Conservation (phyloP, 805 yeast species). For the Groenewaldozyma tartarivorans region DNA sequence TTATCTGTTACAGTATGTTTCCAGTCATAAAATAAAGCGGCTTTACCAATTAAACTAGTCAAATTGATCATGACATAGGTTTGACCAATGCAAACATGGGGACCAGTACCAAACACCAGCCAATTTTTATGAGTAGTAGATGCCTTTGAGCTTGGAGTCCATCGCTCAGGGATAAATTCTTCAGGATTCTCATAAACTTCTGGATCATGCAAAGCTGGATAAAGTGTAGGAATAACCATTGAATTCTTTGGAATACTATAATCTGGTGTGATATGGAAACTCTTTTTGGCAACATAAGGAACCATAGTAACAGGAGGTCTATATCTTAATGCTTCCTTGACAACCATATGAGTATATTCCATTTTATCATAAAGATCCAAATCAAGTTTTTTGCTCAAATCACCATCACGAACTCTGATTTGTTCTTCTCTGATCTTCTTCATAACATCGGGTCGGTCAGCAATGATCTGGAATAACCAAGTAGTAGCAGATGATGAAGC, state of each 20-base stretch:
- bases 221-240: constrained; percentile 91
- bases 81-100: constrained; percentile 94
- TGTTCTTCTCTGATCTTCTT: constrained; percentile 88
- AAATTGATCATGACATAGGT: constrained; percentile 86
- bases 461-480: constrained; percentile 94
- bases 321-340: constrained; percentile 83
- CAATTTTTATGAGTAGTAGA: constrained; percentile 76
- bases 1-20: constrained; percentile 72
- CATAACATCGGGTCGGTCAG: constrained; percentile 90
- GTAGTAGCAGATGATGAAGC: constrained; percentile 96
- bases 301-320: constrained; percentile 99
- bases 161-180: constrained; percentile 90
- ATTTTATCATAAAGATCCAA: constrained; percentile 74
- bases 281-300: constrained; percentile 85
- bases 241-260: constrained; percentile 95
- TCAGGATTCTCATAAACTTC: constrained; percentile 95
- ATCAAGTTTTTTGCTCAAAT: constrained; percentile 50
- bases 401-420: constrained; percentile 67
- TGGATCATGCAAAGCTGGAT: constrained; percentile 95
- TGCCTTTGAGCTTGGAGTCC: constrained; percentile 69
- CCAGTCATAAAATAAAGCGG: constrained; percentile 70
- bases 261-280: constrained; percentile 70
- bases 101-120: constrained; percentile 96
- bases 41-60: constrained; percentile 86
- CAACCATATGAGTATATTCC: constrained; percentile 84